Evolutionary conservation across 805 yeast species (phyloP).

Genomic region (Candida berthetii): DNA sequence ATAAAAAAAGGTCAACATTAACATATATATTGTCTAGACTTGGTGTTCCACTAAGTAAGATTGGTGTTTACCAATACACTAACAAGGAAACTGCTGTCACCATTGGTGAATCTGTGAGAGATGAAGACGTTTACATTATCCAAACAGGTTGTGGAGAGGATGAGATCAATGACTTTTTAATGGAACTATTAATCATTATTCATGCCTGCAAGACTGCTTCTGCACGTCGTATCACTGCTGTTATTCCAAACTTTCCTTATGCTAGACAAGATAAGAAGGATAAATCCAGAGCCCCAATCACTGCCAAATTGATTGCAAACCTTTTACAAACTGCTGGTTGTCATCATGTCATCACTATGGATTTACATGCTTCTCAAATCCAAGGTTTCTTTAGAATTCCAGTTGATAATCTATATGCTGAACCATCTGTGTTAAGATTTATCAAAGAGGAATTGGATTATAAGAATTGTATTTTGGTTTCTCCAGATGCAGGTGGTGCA

Average conservation of each 20-base stretch:
- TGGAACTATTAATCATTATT: slow-evolving; percentile 73
- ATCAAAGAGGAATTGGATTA: slow-evolving; percentile 56
- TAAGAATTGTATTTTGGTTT: slow-evolving; percentile 64
- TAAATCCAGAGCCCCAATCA: slow-evolving; percentile 78
- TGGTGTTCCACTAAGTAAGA: slow-evolving; percentile 62
- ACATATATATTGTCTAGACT: slow-evolving; percentile 27
- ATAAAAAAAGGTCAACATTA: no score
- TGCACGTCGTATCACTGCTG: slow-evolving; percentile 78
- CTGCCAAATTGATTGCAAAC: slow-evolving; percentile 81
- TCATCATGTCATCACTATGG: slow-evolving; percentile 84
- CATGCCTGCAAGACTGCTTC: slow-evolving; percentile 81
- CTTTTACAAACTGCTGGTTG: slow-evolving; percentile 81
- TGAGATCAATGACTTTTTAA: slow-evolving; percentile 73
- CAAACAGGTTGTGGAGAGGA: slow-evolving; percentile 76
- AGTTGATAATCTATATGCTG: slow-evolving; percentile 80
- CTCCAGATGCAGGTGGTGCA: slow-evolving; percentile 91
- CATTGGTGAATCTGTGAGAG: slow-evolving; percentile 78
- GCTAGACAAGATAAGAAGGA: slow-evolving; percentile 90
- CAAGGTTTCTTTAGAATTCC: slow-evolving; percentile 84
- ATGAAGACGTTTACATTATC: slow-evolving; percentile 76
- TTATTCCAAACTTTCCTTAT: slow-evolving; percentile 77
- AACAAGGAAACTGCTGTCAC: slow-evolving; percentile 84
- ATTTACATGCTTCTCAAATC: slow-evolving; percentile 82
- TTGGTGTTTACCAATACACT: slow-evolving; percentile 79
- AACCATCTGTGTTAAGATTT: slow-evolving; percentile 73